A percentile compares a stretch with the other conserved stretches of the same genome.
phyloP scores from a whole-genome alignment of 306 rosid genomes.

The Pterocarpus macrocarpus region DNA sequence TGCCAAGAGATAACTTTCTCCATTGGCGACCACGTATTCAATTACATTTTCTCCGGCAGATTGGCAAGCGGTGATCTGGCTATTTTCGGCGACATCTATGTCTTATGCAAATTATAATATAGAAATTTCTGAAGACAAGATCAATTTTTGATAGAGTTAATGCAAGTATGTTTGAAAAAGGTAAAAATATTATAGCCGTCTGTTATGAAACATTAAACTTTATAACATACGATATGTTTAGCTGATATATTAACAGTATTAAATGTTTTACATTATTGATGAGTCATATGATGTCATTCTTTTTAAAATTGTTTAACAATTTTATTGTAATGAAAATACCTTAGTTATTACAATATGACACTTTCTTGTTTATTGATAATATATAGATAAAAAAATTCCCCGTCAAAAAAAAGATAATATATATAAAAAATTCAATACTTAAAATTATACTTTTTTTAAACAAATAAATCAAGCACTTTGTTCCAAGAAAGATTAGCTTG shows the following conservation, averaged over 20 bases:
- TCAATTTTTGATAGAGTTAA: neutral
- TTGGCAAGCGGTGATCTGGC: neutral
- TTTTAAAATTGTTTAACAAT: no score
- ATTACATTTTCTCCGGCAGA: neutral
- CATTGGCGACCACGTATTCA: slow-evolving; percentile 16
- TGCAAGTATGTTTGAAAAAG: neutral
- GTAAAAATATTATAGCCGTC: neutral
- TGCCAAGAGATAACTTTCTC: slow-evolving; percentile 34
- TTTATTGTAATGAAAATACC: no score
- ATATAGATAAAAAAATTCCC: no score
- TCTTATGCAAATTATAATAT: neutral
- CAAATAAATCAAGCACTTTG: neutral
- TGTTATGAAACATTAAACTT: neutral
- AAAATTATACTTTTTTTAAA: neutral
- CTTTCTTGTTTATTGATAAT: no score
- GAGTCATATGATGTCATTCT: no score
- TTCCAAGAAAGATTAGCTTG: no score
- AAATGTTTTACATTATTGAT: no score
- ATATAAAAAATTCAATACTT: neutral
- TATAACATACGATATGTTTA: no score
- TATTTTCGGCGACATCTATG: neutral
- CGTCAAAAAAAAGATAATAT: no score
- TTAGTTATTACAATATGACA: no score
- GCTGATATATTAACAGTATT: no score
- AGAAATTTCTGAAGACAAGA: neutral